Evolutionary conservation across 2,329 filamentous ascomycete species (phyloP), one percentile per base, ranked within the genome.

Genomic region (Apiospora sp.): DNA sequence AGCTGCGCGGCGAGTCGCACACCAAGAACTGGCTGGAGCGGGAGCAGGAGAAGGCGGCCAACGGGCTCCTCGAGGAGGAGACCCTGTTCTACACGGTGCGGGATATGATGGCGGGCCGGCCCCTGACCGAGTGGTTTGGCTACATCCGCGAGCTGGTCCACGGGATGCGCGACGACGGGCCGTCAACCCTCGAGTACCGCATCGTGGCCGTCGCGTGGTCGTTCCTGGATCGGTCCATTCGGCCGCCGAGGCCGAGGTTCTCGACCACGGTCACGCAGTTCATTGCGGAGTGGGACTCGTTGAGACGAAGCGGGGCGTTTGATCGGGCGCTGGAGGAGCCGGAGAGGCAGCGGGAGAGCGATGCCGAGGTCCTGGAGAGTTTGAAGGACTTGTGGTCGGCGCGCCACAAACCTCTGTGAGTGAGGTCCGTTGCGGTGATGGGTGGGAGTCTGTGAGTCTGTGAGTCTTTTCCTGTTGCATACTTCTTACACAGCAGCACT

Each of bases 161-260:
- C 8, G 5, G 19, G 14, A 76, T 78, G 22, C 44, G 72, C 1
- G 73, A 75, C 14, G 58, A 72, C 2, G 73, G 76, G 5, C 12
- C 14, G 27, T 75, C 75, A 10, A 41, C 44, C 19, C 78, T 79
- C 1, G 76, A 80, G 41, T 6, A 22, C 0, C 78, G 79, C 30
- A 71, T 80, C 3, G 72, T 80, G 0, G 68, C 77, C n/a, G 73
- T 80, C 1, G 78, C 77, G 1, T 81, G 79, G 79, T 71, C 74
- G 2, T 80, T 80, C 41, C 71, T 81, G 0, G 79, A 80, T 48
- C 77, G 79, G 2, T 71, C 75, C 14, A 43, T 80, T 8, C 75
- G 79, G 0, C 76, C 75, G 14, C 12, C 30, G 34, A 67, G 72
- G 22, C 78, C 78, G 0, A 10, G 30, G 1, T 72, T 70, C 16